Evolutionary conservation across 345 rosid genomes (phyloP).

Genomic region (Populus simonii): DNA sequence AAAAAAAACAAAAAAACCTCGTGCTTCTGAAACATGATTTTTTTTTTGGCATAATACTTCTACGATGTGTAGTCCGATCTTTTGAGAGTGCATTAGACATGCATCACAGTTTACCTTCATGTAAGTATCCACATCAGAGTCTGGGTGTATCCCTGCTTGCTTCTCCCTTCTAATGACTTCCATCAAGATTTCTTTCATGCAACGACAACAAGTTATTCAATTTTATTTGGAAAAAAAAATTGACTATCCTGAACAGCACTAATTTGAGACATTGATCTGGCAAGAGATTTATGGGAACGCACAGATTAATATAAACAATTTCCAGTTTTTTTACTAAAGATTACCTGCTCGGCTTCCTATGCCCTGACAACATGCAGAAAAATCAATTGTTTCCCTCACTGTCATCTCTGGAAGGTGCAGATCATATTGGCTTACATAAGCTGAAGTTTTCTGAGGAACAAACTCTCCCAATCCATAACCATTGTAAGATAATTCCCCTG

Average conservation of each 20-base stretch:
- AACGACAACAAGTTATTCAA: too few species aligned
- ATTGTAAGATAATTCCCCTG: slow-evolving; percentile 37
- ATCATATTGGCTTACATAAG: slow-evolving; percentile 36
- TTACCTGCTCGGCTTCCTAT: slow-evolving; percentile 36
- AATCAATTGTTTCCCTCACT: slow-evolving; percentile 37
- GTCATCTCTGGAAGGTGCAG: slow-evolving; percentile 40
- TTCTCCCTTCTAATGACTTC: slow-evolving; percentile 35
- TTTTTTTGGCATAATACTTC: too few species aligned
- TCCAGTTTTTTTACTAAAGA: neutral
- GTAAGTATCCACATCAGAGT: slow-evolving; percentile 36
- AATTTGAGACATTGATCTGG: neutral
- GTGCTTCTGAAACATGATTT: neutral
- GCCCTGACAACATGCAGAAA: slow-evolving; percentile 40
- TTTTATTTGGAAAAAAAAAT: too few species aligned
- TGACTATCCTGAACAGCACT: neutral
- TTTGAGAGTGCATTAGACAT: too few species aligned
- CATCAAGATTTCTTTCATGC: slow-evolving; percentile 18
- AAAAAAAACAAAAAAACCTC: neutral
- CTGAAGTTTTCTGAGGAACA: slow-evolving; percentile 42
- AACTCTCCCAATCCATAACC: slow-evolving; percentile 34
- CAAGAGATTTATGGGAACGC: neutral
- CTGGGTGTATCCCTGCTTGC: slow-evolving; percentile 31
- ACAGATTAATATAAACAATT: neutral
- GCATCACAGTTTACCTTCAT: slow-evolving; percentile 29
- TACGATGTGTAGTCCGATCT: too few species aligned